Evolutionary conservation across 345 rosid genomes (phyloP).

Genomic region (Isatis tinctoria): DNA sequence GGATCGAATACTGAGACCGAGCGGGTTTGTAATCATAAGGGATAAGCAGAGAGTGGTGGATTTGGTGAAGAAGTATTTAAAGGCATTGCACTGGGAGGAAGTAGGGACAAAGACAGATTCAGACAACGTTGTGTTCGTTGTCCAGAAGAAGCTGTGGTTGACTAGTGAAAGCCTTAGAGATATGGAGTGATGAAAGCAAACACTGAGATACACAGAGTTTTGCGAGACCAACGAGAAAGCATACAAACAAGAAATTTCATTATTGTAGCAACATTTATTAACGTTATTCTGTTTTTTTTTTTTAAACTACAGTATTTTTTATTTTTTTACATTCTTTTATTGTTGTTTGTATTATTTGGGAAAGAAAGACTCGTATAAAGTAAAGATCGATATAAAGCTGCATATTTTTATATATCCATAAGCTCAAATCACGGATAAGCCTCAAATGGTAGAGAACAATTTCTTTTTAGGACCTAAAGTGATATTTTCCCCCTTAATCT

Average conservation of each 20-base stretch:
- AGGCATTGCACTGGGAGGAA: slow-evolving; percentile 77
- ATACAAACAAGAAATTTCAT: slow-evolving; percentile 29
- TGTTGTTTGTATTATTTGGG: slow-evolving; percentile 36
- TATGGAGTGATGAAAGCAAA: slow-evolving; percentile 33
- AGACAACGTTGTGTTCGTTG: slow-evolving; percentile 45
- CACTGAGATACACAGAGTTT: not conserved
- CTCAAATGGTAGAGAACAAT: no score
- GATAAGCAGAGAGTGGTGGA: slow-evolving; percentile 64
- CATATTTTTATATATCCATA: no score
- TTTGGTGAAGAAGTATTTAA: slow-evolving; percentile 53
- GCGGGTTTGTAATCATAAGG: slow-evolving; percentile 61
- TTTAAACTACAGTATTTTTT: no score
- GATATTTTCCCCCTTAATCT: no score
- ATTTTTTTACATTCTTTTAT: slow-evolving; percentile 25
- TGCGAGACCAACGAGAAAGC: not conserved
- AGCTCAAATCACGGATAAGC: no score
- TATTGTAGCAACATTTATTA: slow-evolving; percentile 16
- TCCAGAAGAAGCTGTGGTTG: slow-evolving; percentile 79
- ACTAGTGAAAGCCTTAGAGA: slow-evolving; percentile 69
- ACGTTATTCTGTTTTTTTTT: slow-evolving; percentile 32
- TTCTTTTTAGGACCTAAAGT: no score
- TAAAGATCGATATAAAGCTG: not conserved
- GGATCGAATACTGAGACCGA: slow-evolving; percentile 87
- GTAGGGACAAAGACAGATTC: slow-evolving; percentile 43
- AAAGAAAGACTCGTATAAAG: not conserved